phyloP scores from a whole-genome alignment of 192 early-diverging fungal genomes.

The Coemansia sp. region DNA sequence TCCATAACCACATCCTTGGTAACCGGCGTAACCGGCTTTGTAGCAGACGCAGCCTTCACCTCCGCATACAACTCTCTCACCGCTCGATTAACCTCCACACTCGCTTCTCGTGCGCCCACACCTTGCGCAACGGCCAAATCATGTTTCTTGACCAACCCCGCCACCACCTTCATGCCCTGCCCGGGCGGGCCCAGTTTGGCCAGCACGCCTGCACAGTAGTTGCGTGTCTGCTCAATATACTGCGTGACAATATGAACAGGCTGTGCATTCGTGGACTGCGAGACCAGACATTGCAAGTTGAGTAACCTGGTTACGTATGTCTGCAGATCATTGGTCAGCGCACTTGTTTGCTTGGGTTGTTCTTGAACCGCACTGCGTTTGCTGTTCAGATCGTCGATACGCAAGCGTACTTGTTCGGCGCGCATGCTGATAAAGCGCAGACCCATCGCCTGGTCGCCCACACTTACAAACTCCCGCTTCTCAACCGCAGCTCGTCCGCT shows the following conservation, averaged over 20 bases:
- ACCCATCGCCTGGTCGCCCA: neutral
- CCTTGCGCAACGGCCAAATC: neutral
- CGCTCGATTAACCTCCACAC: no score
- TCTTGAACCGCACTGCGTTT: no score
- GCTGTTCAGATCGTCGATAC: neutral
- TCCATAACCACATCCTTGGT: no score
- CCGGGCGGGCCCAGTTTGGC: neutral
- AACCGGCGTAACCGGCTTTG: no score
- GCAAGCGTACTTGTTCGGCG: neutral
- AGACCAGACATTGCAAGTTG: neutral
- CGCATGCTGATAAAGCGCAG: constrained; percentile 9
- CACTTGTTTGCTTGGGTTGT: no score
- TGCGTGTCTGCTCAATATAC: constrained; percentile 4
- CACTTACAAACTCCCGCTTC: neutral
- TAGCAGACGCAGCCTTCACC: no score
- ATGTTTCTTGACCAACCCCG: neutral
- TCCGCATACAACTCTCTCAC: no score
- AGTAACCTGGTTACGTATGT: neutral
- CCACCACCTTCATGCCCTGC: neutral
- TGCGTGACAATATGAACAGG: no score
- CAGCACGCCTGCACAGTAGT: neutral
- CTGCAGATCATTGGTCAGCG: neutral
- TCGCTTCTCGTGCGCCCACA: no score
- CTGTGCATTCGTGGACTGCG: neutral
- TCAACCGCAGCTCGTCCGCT: neutral